Evolutionary conservation across 768 basidiomycete genomes (phyloP).

Genomic region (Amanita pallidorosea): DNA sequence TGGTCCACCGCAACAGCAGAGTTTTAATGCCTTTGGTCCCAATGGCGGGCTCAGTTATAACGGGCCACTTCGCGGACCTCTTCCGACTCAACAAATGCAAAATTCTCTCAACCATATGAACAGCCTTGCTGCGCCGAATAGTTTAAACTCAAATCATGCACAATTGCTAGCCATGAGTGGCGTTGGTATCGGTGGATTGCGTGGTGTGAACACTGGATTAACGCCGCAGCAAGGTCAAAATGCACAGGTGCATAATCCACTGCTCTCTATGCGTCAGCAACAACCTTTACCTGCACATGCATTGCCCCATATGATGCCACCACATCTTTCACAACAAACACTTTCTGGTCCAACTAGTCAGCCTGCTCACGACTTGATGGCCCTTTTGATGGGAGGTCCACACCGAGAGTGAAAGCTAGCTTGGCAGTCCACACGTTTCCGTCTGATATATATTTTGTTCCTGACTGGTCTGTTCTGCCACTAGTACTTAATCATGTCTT

Average conservation of each 20-base stretch:
- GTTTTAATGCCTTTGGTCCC: slow-evolving; percentile 44
- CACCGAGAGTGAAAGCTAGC: slow-evolving; percentile 46
- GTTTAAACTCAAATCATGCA: slow-evolving; percentile 38
- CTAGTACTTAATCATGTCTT: slow-evolving; percentile 4
- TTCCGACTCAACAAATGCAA: slow-evolving; percentile 39
- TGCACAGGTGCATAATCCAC: slow-evolving; percentile 29
- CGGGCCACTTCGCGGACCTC: slow-evolving; percentile 41
- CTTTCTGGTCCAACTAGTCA: slow-evolving; percentile 38
- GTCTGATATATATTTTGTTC: slow-evolving; percentile 7
- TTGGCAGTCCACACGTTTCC: slow-evolving; percentile 2
- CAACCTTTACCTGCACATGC: slow-evolving; percentile 50
- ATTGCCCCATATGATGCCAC: slow-evolving; percentile 34
- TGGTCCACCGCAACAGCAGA: slow-evolving; percentile 28
- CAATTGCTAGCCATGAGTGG: slow-evolving; percentile 41
- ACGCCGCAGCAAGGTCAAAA: slow-evolving; percentile 34
- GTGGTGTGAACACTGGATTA: slow-evolving; percentile 38
- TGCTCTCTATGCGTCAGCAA: slow-evolving; percentile 38
- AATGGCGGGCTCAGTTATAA: slow-evolving; percentile 34
- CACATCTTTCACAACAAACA: slow-evolving; percentile 55
- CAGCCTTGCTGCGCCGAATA: slow-evolving; percentile 40
- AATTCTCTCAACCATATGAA: slow-evolving; percentile 36
- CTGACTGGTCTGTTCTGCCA: not conserved
- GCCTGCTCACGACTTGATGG: slow-evolving; percentile 69
- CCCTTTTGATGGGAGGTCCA: slow-evolving; percentile 66
- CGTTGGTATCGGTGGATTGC: slow-evolving; percentile 29